Evolutionary conservation across 1,284 basidiomycete genomes (phyloP).

Genomic region (Xerocomus tenax): DNA sequence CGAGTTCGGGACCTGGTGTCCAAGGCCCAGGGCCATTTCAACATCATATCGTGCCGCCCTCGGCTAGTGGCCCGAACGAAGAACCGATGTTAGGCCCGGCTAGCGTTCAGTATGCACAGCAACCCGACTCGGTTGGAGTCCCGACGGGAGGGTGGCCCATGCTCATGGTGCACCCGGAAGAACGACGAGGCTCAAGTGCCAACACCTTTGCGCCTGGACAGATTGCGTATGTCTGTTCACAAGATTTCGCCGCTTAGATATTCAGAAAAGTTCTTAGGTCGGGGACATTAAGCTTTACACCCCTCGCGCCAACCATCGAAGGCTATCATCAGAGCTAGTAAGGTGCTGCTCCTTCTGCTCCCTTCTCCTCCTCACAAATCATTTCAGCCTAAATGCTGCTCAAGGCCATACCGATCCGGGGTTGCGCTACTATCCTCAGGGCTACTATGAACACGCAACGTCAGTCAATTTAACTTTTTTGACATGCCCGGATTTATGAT

Average conservation of each 20-base stretch:
- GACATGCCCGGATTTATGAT: conserved; percentile 2
- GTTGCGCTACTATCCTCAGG: conserved; percentile 5
- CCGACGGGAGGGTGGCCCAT: conserved; percentile 4
- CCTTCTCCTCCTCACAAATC: background rate
- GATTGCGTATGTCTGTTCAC: conserved; percentile 13
- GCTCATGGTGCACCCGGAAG: background rate
- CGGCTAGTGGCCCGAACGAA: conserved; percentile 7
- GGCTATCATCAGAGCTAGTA: conserved; percentile 15
- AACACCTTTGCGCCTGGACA: conserved; percentile 1
- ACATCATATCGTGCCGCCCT: conserved; percentile 1
- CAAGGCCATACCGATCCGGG: conserved; percentile 2
- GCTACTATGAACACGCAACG: conserved; percentile 9
- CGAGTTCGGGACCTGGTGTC: conserved; percentile 8
- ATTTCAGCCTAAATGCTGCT: conserved; percentile 8
- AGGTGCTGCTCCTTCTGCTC: conserved; percentile 1
- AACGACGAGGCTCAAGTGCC: conserved; percentile 6
- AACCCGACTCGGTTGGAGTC: conserved; percentile 1
- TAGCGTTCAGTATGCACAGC: conserved; percentile 7
- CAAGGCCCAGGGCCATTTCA: conserved; percentile 13
- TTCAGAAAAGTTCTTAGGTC: conserved; percentile 7
- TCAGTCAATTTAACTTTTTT: conserved; percentile 8
- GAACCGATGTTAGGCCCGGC: conserved; percentile 1
- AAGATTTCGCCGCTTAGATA: background rate
- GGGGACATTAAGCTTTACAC: background rate
- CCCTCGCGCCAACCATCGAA: background rate